Conservation (phyloP, 228 moss, liverwort and hornwort genomes). For the Sphagnum fallax region DNA sequence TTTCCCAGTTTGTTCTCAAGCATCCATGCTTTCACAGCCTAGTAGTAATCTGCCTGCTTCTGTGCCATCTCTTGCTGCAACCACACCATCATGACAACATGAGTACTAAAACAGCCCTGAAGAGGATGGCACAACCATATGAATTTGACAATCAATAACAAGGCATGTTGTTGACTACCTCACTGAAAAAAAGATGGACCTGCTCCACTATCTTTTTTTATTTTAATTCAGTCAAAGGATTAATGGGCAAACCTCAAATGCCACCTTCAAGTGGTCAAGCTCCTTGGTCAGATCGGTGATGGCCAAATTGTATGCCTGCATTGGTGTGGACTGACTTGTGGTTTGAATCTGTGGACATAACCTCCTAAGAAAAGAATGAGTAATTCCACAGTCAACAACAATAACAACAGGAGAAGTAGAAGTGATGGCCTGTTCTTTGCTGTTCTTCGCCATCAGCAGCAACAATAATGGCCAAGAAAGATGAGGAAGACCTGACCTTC, state of each 20-base stretch:
- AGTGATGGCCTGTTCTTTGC: too few relatives aligned
- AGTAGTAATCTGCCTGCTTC: constrained; percentile 87
- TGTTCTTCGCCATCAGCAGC: too few relatives aligned
- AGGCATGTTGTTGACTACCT: neutral
- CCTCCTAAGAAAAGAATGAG: neutral
- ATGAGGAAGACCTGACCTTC: constrained; percentile 37
- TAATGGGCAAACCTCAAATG: constrained; percentile 54
- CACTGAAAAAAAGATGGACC: neutral
- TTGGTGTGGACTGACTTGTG: constrained; percentile 87
- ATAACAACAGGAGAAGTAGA: too few relatives aligned
- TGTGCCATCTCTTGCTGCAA: constrained; percentile 80
- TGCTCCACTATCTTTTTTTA: neutral
- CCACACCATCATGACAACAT: constrained; percentile 6
- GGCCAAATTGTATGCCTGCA: constrained; percentile 88
- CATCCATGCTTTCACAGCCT: constrained; percentile 3
- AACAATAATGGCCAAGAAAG: neutral
- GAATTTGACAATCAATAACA: neutral
- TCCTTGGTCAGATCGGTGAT: constrained; percentile 84
- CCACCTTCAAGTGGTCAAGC: constrained; percentile 71
- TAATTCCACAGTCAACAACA: too few relatives aligned
- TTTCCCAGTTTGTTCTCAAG: too few relatives aligned
- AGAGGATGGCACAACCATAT: neutral
- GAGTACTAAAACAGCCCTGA: too few relatives aligned
- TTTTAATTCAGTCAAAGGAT: neutral
- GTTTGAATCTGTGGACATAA: constrained; percentile 58